Evolutionary conservation across 306 rosid species (phyloP).

Genomic region (Gillenia trifoliata): DNA sequence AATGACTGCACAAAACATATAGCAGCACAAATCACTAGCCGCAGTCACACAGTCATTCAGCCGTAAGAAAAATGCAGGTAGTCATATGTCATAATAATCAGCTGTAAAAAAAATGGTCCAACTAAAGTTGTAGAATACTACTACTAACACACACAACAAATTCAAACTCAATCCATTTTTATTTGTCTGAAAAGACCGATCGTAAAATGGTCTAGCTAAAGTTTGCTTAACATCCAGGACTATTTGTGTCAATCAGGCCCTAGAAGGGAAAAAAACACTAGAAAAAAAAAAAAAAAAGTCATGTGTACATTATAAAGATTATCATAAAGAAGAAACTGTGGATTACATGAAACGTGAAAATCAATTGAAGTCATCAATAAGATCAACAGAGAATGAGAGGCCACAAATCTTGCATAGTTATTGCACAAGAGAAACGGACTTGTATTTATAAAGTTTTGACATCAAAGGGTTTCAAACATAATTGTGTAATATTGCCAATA

Average conservation of each 20-base stretch:
- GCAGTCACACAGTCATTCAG: conserved; percentile 15
- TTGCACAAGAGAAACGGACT: neutral
- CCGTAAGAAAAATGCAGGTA: conserved; percentile 1
- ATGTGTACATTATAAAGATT: neutral
- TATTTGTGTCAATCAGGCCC: neutral
- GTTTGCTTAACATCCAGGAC: neutral
- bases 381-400: neutral
- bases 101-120: neutral
- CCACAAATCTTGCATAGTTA: neutral
- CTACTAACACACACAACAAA: neutral
- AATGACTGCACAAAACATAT: conserved; percentile 49
- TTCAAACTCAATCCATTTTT: neutral
- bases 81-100: conserved; percentile 13
- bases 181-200: neutral
- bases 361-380: neutral
- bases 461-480: neutral
- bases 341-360: neutral
- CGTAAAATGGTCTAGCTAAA: neutral
- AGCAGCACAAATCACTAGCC: conserved; percentile 23
- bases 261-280: neutral
- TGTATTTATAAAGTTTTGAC: neutral
- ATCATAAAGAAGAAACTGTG: neutral
- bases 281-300: neutral
- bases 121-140: neutral
- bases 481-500: neutral